Percentiles rank a stretch among this genome's conserved stretches.
Conservation (phyloP, 345 rosid species). For the Gossypioides kirkii region DNA sequence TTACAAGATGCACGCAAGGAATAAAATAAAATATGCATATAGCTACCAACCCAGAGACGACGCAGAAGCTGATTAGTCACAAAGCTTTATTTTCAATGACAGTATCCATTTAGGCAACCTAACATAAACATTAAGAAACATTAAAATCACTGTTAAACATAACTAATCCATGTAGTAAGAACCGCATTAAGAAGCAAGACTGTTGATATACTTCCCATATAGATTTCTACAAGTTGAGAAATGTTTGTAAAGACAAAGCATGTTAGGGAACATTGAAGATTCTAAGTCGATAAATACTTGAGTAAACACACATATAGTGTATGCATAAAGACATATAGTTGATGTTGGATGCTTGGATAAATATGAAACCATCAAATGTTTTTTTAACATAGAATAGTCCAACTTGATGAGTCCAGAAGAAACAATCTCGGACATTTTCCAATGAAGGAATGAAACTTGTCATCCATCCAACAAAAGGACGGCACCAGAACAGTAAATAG, state of each 20-base stretch:
- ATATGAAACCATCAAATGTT: neutral
- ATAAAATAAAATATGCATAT: neutral
- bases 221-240: neutral
- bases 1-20: neutral
- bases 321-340: neutral
- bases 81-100: neutral
- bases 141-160: neutral
- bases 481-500: neutral
- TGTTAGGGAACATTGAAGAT: neutral
- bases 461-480: slow-evolving; percentile 1
- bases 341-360: neutral
- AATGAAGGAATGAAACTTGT: neutral
- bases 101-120: slow-evolving; percentile 1
- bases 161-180: neutral
- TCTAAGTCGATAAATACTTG: neutral
- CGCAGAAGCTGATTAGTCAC: neutral
- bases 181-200: too few relatives aligned
- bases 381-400: neutral
- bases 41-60: neutral
- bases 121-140: neutral
- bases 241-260: neutral
- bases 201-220: too few relatives aligned
- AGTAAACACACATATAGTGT: neutral
- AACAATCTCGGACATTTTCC: neutral
- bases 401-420: neutral